A percentile compares a stretch with the other conserved stretches of the same genome.
These are phyloP conservation scores for Fallopia convolvulus DNA, from an alignment of 148 eudicot genomes.

Conservation along the genomic window DNA sequence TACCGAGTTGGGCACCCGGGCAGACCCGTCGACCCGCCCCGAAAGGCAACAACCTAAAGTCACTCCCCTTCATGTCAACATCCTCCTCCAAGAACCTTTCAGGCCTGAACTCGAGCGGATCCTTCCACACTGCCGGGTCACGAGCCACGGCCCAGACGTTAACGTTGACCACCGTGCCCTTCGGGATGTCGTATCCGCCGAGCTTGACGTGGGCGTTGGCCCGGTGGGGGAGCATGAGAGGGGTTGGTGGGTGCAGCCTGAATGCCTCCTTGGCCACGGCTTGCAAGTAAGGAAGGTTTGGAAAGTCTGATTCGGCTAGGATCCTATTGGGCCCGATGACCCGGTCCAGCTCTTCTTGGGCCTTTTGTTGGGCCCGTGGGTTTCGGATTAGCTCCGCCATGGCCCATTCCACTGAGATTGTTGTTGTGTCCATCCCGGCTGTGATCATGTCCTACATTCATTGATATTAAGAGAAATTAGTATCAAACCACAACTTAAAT, in stretches of 20 bases:
- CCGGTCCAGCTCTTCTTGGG: constrained; percentile 22
- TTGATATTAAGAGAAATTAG: too few species aligned
- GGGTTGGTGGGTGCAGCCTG: constrained; percentile 30
- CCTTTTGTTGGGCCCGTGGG: constrained; percentile 23
- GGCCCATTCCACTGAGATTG: constrained; percentile 27
- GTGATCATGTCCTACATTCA: constrained; percentile 17
- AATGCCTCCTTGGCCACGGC: constrained; percentile 24
- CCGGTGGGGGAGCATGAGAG: constrained; percentile 28
- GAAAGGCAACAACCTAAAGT: constrained; percentile 24
- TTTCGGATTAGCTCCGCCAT: constrained; percentile 24
- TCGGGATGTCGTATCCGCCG: constrained; percentile 27
- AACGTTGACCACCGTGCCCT: constrained; percentile 16
- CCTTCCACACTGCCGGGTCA: constrained; percentile 22
- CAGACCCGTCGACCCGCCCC: constrained; percentile 32
- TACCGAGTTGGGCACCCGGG: constrained; percentile 21
- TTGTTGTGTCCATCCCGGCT: constrained; percentile 29
- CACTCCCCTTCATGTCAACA: constrained; percentile 29
- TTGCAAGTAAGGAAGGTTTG: constrained; percentile 27
- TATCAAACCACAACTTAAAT: too few species aligned
- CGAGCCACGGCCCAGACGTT: constrained; percentile 31
- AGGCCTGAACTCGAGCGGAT: constrained; percentile 27
- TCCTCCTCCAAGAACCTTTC: constrained; percentile 26
- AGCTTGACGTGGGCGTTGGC: constrained; percentile 20
- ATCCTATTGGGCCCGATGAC: constrained; percentile 19
- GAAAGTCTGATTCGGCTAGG: constrained; percentile 20